Evolutionary conservation across 192 early-diverging fungal species (phyloP).

Genomic region (Coemansia asiatica): DNA sequence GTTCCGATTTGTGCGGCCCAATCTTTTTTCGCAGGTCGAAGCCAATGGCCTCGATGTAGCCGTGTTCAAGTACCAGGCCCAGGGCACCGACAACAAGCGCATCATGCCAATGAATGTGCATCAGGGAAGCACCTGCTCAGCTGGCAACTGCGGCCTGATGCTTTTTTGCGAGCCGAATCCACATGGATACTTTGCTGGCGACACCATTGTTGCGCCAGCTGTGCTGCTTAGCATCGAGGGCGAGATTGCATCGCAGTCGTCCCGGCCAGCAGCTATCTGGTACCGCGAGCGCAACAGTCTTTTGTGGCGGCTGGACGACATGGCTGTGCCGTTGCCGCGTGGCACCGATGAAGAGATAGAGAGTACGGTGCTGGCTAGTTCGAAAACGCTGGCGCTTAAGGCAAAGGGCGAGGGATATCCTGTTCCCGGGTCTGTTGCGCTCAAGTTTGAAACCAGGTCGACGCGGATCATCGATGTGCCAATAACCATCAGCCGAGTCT

Average conservation of each 20-base stretch:
- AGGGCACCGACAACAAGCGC: slow-evolving; percentile 1
- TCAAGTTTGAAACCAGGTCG: slow-evolving; percentile 26
- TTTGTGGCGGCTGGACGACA: slow-evolving; percentile 39
- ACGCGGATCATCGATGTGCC: slow-evolving; percentile 17
- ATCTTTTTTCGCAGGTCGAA: slow-evolving; percentile 38
- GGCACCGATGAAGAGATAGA: not conserved
- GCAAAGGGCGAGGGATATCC: slow-evolving; percentile 16
- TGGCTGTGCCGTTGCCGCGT: slow-evolving; percentile 13
- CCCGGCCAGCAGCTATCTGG: slow-evolving; percentile 45
- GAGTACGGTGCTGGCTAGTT: slow-evolving; percentile 2
- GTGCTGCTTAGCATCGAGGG: slow-evolving; percentile 37
- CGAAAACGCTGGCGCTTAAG: slow-evolving; percentile 23
- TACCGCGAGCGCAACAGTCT: slow-evolving; percentile 44
- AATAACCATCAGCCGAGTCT: slow-evolving; percentile 24
- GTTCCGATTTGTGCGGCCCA: slow-evolving; percentile 54
- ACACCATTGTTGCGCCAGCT: slow-evolving; percentile 21
- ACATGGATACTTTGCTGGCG: slow-evolving; percentile 22
- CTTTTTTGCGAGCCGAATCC: slow-evolving; percentile 35
- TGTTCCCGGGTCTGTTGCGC: slow-evolving; percentile 18
- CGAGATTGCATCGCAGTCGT: slow-evolving; percentile 28
- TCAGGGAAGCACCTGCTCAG: not conserved
- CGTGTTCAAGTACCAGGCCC: slow-evolving; percentile 46
- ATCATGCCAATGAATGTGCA: slow-evolving; percentile 22
- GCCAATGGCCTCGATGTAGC: slow-evolving; percentile 17
- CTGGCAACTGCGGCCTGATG: slow-evolving; percentile 23